Percentiles rank a stretch among this genome's conserved stretches.
phyloP scores from a whole-genome alignment of 257 asterid genomes.

The Solanum chaucha region DNA sequence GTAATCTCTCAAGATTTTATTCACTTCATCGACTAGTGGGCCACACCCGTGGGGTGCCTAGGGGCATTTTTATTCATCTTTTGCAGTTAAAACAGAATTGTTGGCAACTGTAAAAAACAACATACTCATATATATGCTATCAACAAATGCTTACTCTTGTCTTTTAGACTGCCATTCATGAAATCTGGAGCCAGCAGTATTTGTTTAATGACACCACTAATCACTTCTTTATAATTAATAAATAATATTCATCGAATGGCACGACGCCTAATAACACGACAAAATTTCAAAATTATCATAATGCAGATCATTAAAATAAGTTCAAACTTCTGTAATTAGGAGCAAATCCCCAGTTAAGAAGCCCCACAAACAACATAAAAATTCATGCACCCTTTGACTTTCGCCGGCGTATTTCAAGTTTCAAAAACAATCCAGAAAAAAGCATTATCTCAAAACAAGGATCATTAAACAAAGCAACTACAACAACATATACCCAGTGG shows the following conservation, averaged over 20 bases:
- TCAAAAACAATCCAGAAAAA: constrained; percentile 15
- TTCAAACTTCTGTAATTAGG: constrained; percentile 21
- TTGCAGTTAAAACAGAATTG: background rate
- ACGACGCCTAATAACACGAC: background rate
- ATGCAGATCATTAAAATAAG: constrained; percentile 14
- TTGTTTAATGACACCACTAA: background rate
- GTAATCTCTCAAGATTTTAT: background rate
- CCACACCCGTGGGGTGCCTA: accelerated
- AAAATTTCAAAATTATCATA: constrained; percentile 7
- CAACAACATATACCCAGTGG: background rate
- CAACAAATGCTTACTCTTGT: constrained; percentile 6
- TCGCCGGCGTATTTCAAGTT: constrained; percentile 31
- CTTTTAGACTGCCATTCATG: background rate
- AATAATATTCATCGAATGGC: constrained; percentile 9
- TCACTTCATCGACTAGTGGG: background rate
- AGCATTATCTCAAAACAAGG: background rate
- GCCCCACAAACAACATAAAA: constrained; percentile 4
- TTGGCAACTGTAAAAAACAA: background rate
- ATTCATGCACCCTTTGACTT: constrained; percentile 28
- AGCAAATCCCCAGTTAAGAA: constrained; percentile 24
- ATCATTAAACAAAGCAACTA: background rate
- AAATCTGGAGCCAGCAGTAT: constrained; percentile 12
- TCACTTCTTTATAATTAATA: constrained; percentile 7
- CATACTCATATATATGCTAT: background rate
- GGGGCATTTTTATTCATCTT: background rate